Evolutionary conservation across 2,329 filamentous ascomycete genomes (phyloP).

Genomic region (Alternaria panax): DNA sequence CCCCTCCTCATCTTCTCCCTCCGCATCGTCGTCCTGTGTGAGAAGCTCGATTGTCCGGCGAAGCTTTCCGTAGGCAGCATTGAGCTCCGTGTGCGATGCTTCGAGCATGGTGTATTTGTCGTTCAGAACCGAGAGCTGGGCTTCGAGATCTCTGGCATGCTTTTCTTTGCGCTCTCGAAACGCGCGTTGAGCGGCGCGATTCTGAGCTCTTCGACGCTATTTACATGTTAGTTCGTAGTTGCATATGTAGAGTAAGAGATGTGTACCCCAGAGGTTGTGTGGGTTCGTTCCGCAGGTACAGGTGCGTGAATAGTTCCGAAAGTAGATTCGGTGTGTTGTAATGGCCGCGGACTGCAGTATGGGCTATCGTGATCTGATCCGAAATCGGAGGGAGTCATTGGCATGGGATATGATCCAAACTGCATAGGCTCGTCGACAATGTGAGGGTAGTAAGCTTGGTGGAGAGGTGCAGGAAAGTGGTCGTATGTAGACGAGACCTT

Average conservation of each 20-base stretch:
- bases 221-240: conserved; percentile 13
- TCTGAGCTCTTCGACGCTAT: conserved; percentile 66
- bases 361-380: conserved; percentile 51
- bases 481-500: conserved; percentile 50
- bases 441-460: conserved; percentile 44
- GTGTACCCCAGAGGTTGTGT: conserved; percentile 51
- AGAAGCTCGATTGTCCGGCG: conserved; percentile 50
- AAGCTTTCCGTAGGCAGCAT: conserved; percentile 50
- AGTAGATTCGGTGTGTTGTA: conserved; percentile 34
- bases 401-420: conserved; percentile 45
- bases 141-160: conserved; percentile 69
- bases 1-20: conserved; percentile 38
- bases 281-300: conserved; percentile 40
- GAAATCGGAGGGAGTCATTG: conserved; percentile 51
- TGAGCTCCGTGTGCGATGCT: conserved; percentile 59
- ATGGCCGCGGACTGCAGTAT: conserved; percentile 48
- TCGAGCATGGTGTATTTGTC: conserved; percentile 64
- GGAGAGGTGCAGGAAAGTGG: conserved; percentile 42
- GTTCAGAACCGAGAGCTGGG: conserved; percentile 61
- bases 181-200: conserved; percentile 67
- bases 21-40: conserved; percentile 44
- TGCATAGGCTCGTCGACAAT: conserved; percentile 44
- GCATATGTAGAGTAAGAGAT: too few species aligned
- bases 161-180: conserved; percentile 71
- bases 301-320: conserved; percentile 28